A percentile compares a stretch with the other conserved stretches of the same genome.
Conservation (phyloP, 2,329 filamentous ascomycete genomes). For the Ophiostoma pallidulum region DNA sequence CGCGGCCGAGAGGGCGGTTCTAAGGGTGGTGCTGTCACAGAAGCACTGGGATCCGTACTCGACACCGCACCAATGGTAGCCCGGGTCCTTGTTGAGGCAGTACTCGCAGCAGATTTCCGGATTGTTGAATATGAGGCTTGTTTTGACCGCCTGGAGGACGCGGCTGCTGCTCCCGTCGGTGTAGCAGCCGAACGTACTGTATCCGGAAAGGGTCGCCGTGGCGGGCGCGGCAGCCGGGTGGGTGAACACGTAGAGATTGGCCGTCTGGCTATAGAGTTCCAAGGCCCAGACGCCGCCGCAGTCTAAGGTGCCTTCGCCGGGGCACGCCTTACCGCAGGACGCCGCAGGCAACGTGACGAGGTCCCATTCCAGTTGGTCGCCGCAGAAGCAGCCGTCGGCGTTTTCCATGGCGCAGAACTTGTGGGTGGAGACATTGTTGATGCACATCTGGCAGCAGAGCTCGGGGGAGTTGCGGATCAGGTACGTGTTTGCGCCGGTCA, state of each 20-base stretch:
- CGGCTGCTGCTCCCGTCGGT: neutral
- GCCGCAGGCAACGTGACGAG: neutral
- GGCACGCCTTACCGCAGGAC: neutral
- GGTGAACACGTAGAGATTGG: too few species aligned
- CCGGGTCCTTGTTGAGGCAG: neutral
- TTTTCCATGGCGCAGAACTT: neutral
- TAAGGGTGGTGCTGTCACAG: constrained; percentile 27
- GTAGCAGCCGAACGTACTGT: neutral
- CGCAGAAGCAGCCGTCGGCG: neutral
- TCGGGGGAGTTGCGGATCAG: neutral
- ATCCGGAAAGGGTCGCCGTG: neutral
- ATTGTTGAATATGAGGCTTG: neutral
- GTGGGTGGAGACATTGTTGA: neutral
- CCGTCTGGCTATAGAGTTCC: neutral
- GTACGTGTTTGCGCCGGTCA: neutral
- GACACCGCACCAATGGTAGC: neutral
- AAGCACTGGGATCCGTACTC: constrained; percentile 14
- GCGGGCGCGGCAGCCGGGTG: neutral
- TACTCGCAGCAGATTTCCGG: neutral
- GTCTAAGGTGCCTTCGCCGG: neutral
- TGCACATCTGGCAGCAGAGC: neutral
- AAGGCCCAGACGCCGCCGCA: neutral
- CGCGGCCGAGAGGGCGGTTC: neutral
- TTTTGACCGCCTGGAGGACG: neutral
- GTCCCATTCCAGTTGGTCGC: too few species aligned